Base-by-base conservation (phyloP, 2,329 filamentous ascomycete species). In the Aspergillus intermedius region DNA sequence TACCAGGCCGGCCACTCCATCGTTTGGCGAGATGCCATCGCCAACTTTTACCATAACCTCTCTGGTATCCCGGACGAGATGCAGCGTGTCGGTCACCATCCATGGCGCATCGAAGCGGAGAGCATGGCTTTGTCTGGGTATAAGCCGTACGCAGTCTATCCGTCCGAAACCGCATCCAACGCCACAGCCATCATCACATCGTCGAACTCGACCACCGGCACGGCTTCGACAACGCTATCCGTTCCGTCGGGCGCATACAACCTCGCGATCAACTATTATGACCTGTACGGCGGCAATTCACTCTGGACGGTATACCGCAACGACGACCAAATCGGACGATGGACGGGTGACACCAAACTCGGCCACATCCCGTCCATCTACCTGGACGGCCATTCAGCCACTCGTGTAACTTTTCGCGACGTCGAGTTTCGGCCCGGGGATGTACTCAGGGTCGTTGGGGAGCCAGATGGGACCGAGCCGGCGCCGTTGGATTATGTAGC, bases 1-100 rank as follows among this genome's bases (percentile, higher is more conserved):
- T 88, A 81, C 61, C 84, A 87, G 63, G 81, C 84, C 0, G 84
- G 84, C 0, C 85, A 88, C 64, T 75, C 82, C 0, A 73, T 88
- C 15, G 80, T 87, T 13, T 88, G 85, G 84, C 75, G 84, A 12
- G 84, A 87, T 58, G 75, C 80, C 1, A 80, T 88, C 66, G 79
- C 71, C 57, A 71, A 80, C 48, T 87, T 84, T 67, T 87, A 85
- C 65, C 58, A 72, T 60, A 82, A 80, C 60, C 65, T 80, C 34
- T 83, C 81, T 0, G 71, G 75, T 2, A 85, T 88, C 40, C 61
- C 77, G 0, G 84, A 88, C 54, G 68, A 74, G 17, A 56, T 56
- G 0, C 71, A 70, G 2, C 76, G 84, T 8, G 83, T 87, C 0
- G 75, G 77, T 1, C 71, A 80, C 50, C 78, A 88, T 62, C 76